Percentiles rank a stretch among this genome's conserved stretches.
phyloP scores from a whole-genome alignment of 129 eudicot genomes.

The Sambucus nigra region DNA sequence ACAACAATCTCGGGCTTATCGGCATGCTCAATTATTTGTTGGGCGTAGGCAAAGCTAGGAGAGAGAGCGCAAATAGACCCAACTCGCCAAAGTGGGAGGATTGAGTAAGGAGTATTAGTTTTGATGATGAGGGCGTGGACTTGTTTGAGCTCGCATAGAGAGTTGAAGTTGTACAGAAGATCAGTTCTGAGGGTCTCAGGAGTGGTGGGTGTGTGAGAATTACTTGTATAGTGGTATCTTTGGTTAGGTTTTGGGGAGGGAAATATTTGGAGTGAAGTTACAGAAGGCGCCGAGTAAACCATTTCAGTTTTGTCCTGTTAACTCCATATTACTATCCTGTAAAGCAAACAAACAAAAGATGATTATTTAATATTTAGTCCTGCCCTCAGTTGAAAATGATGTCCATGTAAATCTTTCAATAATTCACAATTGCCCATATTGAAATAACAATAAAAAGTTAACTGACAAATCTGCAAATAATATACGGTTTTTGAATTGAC shows the following conservation, averaged over 20 bases:
- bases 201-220: not conserved
- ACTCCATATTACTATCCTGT: too few species aligned
- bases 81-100: not conserved
- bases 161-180: not conserved
- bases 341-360: too few species aligned
- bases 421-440: too few species aligned
- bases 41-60: not conserved
- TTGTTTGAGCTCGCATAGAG: not conserved
- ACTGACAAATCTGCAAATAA: too few species aligned
- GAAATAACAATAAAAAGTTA: too few species aligned
- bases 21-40: not conserved
- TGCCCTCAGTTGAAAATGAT: too few species aligned
- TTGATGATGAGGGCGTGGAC: conserved; percentile 2
- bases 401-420: too few species aligned
- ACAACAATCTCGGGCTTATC: not conserved
- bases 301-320: not conserved
- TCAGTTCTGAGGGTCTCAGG: not conserved
- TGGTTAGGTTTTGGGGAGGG: not conserved
- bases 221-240: not conserved
- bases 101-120: not conserved
- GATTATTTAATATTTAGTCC: too few species aligned
- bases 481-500: too few species aligned
- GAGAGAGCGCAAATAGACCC: not conserved
- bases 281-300: not conserved
- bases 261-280: not conserved